Conservation (phyloP, 75 land plant genomes). For the Cupressus sempervirens region DNA sequence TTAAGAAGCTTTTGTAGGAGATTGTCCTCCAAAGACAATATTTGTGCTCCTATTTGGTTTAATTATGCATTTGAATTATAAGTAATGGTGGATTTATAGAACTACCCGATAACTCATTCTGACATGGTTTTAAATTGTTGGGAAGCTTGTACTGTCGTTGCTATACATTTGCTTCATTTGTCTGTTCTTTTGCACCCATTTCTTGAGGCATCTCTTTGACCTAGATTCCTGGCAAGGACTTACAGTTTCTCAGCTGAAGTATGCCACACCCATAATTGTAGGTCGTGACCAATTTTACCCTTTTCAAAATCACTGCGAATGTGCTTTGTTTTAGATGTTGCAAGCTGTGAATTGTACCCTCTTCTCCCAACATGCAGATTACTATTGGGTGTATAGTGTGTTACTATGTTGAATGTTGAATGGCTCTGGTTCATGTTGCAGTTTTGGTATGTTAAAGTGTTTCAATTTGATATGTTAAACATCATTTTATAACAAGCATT, state of each 20-base stretch:
- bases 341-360: too few species aligned
- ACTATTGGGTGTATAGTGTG: too few species aligned
- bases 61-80: background rate
- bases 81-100: background rate
- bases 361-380: background rate
- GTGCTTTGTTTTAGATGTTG: background rate
- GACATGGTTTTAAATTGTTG: background rate
- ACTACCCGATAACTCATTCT: background rate
- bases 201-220: background rate
- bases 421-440: too few species aligned
- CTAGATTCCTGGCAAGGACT: background rate
- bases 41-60: background rate
- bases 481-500: too few species aligned
- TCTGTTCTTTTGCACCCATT: background rate
- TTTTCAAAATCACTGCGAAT: too few species aligned
- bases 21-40: background rate
- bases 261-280: background rate
- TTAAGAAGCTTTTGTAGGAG: background rate
- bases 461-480: too few species aligned
- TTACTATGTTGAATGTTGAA: too few species aligned
- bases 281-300: background rate
- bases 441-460: too few species aligned
- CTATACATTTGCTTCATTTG: background rate
- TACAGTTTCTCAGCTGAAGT: background rate
- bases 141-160: background rate